Percentiles rank a stretch among this genome's conserved stretches.
phyloP scores from a whole-genome alignment of 1,139 yeast species.

The Geotrichum reessii region DNA sequence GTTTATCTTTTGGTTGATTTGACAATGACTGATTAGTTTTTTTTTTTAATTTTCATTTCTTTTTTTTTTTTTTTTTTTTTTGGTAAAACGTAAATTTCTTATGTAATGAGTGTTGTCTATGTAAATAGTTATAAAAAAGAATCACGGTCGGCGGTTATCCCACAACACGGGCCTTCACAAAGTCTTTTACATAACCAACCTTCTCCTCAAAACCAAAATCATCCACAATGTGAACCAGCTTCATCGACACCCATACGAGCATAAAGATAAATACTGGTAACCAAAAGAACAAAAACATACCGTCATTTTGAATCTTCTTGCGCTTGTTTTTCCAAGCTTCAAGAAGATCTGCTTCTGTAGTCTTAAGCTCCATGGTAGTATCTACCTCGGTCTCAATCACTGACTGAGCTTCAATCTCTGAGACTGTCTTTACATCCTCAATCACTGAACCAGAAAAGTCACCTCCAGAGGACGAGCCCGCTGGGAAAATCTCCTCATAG shows the following conservation, averaged over 20 bases:
- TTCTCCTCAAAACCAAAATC: constrained; percentile 2
- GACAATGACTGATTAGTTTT: neutral
- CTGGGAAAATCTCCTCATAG: constrained; percentile 80
- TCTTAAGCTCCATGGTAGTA: neutral
- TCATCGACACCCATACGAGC: constrained; percentile 24
- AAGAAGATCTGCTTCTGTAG: constrained; percentile 26
- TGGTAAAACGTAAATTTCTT: neutral
- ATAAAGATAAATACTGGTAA: constrained; percentile 31
- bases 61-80: no score
- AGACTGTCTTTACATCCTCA: constrained; percentile 20
- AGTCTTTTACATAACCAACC: neutral
- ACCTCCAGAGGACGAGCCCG: constrained; percentile 43
- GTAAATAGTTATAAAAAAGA: neutral
- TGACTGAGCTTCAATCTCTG: constrained; percentile 14
- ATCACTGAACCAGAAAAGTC: constrained; percentile 32
- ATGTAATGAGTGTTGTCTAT: neutral
- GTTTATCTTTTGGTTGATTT: neutral
- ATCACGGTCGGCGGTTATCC: neutral
- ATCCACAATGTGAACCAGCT: constrained; percentile 1
- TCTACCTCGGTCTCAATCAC: constrained; percentile 23
- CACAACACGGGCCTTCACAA: neutral
- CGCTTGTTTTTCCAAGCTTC: constrained; percentile 28
- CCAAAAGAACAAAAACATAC: constrained; percentile 79
- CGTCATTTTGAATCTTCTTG: constrained; percentile 69
- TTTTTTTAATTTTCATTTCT: no score